Conservation (phyloP, 352 stramenopile species). For the Phytopythium cucurbitacearum region DNA sequence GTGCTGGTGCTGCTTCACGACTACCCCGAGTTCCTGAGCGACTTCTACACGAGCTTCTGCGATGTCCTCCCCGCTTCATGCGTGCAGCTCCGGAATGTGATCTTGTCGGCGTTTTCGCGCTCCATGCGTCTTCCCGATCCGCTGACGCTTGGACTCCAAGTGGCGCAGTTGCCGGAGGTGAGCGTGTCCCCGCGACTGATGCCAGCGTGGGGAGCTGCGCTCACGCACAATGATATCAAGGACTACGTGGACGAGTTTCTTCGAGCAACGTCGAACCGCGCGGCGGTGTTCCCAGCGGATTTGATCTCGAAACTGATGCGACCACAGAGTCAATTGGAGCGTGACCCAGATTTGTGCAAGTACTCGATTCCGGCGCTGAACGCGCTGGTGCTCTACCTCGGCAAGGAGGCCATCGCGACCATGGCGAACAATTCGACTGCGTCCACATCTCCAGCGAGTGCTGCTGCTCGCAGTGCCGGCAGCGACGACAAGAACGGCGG, state of each 20-base stretch:
- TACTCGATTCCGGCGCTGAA: slow-evolving; percentile 94
- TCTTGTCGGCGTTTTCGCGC: slow-evolving; percentile 97
- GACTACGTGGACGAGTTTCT: slow-evolving; percentile 96
- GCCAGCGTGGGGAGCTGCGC: slow-evolving; percentile 92
- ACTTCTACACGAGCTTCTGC: slow-evolving; percentile 98
- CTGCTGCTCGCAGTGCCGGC: slow-evolving; percentile 2
- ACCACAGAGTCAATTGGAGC: slow-evolving; percentile 50
- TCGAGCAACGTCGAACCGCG: slow-evolving; percentile 79
- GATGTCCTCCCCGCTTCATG: slow-evolving; percentile 96
- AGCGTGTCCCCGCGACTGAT: slow-evolving; percentile 92
- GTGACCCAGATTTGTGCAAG: slow-evolving; percentile 68
- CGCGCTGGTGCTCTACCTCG: slow-evolving; percentile 81
- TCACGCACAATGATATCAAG: slow-evolving; percentile 89
- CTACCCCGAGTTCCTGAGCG: slow-evolving; percentile 97
- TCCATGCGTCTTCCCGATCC: slow-evolving; percentile 97
- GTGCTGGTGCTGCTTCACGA: slow-evolving; percentile 98
- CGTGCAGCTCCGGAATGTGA: slow-evolving; percentile 98
- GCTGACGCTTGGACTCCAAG: slow-evolving; percentile 97
- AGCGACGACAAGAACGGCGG: slow-evolving; percentile 29
- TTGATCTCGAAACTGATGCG: slow-evolving; percentile 74
- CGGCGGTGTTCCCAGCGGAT: slow-evolving; percentile 84
- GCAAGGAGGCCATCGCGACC: slow-evolving; percentile 80
- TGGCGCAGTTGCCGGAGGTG: slow-evolving; percentile 97
- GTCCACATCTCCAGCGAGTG: slow-evolving; percentile 4
- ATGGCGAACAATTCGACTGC: slow-evolving; percentile 51